A percentile compares a stretch with the other conserved stretches of the same genome.
Evolutionary conservation across 768 basidiomycete species (phyloP).

Genomic region (Mycena vulgaris): DNA sequence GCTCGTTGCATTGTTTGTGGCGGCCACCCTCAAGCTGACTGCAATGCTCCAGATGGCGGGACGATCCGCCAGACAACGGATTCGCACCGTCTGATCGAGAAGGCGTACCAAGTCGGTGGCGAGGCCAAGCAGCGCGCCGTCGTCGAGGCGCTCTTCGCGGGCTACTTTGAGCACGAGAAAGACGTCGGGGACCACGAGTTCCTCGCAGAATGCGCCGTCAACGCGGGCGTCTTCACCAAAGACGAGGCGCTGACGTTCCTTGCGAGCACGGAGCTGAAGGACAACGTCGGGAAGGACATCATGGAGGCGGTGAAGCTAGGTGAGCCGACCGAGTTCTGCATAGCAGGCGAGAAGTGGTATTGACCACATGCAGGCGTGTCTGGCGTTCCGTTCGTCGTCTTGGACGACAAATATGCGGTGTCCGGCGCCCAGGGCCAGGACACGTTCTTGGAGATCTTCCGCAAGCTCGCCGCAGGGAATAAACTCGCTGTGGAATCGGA

Average conservation of each 20-base stretch:
- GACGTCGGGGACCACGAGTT: constrained; percentile 34
- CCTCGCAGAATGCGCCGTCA: constrained; percentile 29
- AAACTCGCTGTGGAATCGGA: constrained; percentile 17
- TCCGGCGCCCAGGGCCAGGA: constrained; percentile 37
- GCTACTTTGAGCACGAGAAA: constrained; percentile 36
- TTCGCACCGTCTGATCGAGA: constrained; percentile 38
- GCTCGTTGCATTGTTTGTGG: not conserved
- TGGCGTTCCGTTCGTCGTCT: constrained; percentile 32
- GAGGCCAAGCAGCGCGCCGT: constrained; percentile 30
- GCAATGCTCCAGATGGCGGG: constrained; percentile 23
- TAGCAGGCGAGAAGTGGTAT: not conserved
- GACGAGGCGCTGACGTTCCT: constrained; percentile 31
- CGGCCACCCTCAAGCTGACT: not conserved
- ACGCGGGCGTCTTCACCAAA: constrained; percentile 26
- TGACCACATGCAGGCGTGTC: constrained; percentile 22
- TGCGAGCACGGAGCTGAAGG: constrained; percentile 15
- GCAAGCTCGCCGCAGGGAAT: constrained; percentile 31
- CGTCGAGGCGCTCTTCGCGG: constrained; percentile 32
- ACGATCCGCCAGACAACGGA: constrained; percentile 36
- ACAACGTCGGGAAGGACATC: constrained; percentile 27
- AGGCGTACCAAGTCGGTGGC: constrained; percentile 34
- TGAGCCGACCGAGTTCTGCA: not conserved
- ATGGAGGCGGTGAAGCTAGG: constrained; percentile 24
- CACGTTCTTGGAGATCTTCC: constrained; percentile 36
- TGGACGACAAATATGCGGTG: constrained; percentile 31